phyloP scores from a whole-genome alignment of 257 asterid genomes.

The Coffea canephora region DNA sequence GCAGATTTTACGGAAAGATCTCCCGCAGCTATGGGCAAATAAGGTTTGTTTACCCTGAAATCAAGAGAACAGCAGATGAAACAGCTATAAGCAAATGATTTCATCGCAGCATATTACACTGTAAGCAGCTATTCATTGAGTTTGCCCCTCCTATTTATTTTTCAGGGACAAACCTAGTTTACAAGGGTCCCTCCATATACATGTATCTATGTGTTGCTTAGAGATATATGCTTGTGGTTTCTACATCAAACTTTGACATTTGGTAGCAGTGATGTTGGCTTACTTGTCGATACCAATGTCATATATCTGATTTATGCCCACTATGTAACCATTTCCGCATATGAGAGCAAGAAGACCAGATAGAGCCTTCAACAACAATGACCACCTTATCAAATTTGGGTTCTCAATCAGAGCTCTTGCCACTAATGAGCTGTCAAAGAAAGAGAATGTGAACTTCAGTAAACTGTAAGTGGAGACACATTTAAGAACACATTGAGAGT shows the following conservation, averaged over 20 bases:
- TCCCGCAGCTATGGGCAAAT: constrained; percentile 98
- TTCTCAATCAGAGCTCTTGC: constrained; percentile 86
- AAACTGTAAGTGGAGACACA: neutral
- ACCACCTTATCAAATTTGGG: constrained; percentile 89
- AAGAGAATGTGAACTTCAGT: constrained; percentile 13
- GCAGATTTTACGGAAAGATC: constrained; percentile 88
- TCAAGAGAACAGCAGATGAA: constrained; percentile 13
- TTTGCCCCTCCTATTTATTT: neutral
- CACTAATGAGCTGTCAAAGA: constrained; percentile 71
- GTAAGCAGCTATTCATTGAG: neutral
- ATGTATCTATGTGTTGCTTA: neutral
- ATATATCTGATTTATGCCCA: constrained; percentile 95
- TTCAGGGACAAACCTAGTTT: neutral
- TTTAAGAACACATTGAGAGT: constrained; percentile 6
- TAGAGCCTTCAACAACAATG: constrained; percentile 76
- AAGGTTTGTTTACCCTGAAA: constrained; percentile 97
- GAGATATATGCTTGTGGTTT: neutral
- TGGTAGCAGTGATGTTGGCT: constrained; percentile 22
- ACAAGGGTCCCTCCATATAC: neutral
- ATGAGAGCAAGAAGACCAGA: constrained; percentile 86
- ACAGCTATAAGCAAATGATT: constrained; percentile 11
- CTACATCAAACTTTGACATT: neutral
- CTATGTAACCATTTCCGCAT: constrained; percentile 97
- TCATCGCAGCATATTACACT: neutral
- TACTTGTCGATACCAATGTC: constrained; percentile 99